Evolutionary conservation across 768 basidiomycete genomes (phyloP), one percentile per base, ranked within the genome.

Genomic region (Russula compacta): DNA sequence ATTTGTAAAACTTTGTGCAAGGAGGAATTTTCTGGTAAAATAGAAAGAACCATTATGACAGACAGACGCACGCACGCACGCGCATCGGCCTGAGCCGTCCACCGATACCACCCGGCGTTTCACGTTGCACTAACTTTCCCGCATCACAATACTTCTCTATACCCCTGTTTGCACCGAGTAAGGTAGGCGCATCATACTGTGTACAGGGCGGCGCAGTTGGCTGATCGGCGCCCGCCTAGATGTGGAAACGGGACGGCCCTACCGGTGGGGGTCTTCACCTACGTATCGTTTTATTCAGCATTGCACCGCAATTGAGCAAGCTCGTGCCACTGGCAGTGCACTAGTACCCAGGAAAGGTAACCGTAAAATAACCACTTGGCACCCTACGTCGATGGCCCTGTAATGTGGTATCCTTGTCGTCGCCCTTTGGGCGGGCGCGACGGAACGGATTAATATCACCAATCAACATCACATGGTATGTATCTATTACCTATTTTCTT

Each of bases 31-130:
- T 8, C 14, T 19, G 11, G 49, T 29, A 24, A 51, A 19, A 35
- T 11, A n/a, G 8, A 6, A 29, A 24, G 14, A 17, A 17, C 17
- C 8, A 49, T 12, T 35, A 35, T 50, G 32, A 35, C 17, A 50
- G 11, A 6, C 17, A n/a, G 2, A 10, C 12, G 15, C 40, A 40
- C n/a, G n/a, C n/a, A 40, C 24, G 4, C 14, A 14, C 29, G 2
- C 6, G 21, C 36, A n/a, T 35, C 61, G 56, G 61, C 39, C 11
- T 42, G 43, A 12, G 10, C 5, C 38, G 17, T 15, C 15, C 44
- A 19, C 61, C 61, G 61, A 62, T 33, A 19, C 36, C 50, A 11
- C 44, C 56, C 19, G 51, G 61, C 51, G 51, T 58, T 62, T 62
- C 61, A 48, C 48, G 36, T 53, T 39, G 29, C 24, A 50, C 19